Conservation (phyloP, 2,329 filamentous ascomycete species). For the Fusarium neocosmosporiellum region DNA sequence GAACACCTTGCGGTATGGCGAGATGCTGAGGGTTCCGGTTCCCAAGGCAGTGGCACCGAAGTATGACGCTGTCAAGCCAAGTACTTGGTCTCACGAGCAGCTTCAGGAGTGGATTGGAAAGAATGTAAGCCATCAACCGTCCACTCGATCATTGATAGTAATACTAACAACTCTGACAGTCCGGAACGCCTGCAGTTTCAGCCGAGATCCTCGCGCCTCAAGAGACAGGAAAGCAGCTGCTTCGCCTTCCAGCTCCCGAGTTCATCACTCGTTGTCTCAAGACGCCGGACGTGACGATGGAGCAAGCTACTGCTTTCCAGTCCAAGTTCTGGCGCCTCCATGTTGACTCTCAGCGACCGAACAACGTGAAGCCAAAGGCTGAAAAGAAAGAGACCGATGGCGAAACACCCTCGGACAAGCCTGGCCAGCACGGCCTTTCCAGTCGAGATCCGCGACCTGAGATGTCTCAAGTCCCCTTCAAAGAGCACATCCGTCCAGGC, state of each 20-base stretch:
- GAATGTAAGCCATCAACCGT: slow-evolving; percentile 49
- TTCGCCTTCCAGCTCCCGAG: slow-evolving; percentile 52
- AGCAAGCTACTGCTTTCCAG: slow-evolving; percentile 56
- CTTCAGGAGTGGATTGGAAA: slow-evolving; percentile 53
- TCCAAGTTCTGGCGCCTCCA: slow-evolving; percentile 57
- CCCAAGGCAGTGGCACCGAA: slow-evolving; percentile 41
- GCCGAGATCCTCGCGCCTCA: slow-evolving; percentile 50
- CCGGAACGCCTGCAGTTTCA: slow-evolving; percentile 51
- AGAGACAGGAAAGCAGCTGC: slow-evolving; percentile 56
- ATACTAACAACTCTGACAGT: slow-evolving; percentile 43
- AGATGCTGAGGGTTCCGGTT: slow-evolving; percentile 56
- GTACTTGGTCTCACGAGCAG: slow-evolving; percentile 54
- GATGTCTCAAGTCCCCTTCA: slow-evolving; percentile 47
- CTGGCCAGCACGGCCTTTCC: slow-evolving; percentile 19
- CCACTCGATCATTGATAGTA: background rate
- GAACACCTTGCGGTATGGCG: slow-evolving; percentile 62
- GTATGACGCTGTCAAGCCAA: slow-evolving; percentile 46
- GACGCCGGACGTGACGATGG: slow-evolving; percentile 47
- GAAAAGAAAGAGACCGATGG: background rate
- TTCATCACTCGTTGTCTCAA: slow-evolving; percentile 55
- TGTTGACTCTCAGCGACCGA: slow-evolving; percentile 49
- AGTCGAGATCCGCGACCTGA: slow-evolving; percentile 47
- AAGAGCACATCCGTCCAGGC: slow-evolving; percentile 54
- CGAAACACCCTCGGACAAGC: background rate
- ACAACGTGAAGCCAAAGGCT: slow-evolving; percentile 2